A percentile compares a stretch with the other conserved stretches of the same genome.
Evolutionary conservation across 1,139 yeast species (phyloP).

Genomic region (Kurtzmaniella quercitrusa): DNA sequence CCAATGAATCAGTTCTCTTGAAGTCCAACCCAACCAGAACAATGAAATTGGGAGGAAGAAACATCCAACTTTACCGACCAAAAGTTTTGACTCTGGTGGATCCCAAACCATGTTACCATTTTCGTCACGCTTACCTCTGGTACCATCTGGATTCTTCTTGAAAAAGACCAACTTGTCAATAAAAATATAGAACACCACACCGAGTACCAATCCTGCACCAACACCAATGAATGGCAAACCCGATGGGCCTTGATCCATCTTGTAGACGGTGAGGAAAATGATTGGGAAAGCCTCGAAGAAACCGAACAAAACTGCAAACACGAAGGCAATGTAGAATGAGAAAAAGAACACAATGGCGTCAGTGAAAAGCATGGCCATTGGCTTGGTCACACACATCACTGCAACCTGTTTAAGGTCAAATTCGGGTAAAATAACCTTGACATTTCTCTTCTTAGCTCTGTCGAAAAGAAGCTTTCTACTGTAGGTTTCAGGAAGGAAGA

Average conservation of each 20-base stretch:
- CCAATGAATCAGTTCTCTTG: conserved; percentile 67
- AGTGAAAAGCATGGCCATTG: conserved; percentile 57
- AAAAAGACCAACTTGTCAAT: conserved; percentile 47
- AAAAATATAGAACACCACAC: conserved; percentile 46
- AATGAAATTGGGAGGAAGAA: conserved; percentile 61
- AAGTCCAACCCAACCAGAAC: conserved; percentile 84
- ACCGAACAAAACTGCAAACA: conserved; percentile 72
- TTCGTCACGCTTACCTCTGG: conserved; percentile 52
- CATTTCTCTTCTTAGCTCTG: conserved; percentile 58
- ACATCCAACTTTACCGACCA: conserved; percentile 56
- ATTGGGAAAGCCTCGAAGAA: conserved; percentile 77
- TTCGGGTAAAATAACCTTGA: conserved; percentile 36
- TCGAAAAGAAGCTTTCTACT: conserved; percentile 53
- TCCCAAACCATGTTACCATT: conserved; percentile 48
- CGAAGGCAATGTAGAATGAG: conserved; percentile 64
- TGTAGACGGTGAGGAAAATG: conserved; percentile 60
- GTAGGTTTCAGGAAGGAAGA: conserved; percentile 66
- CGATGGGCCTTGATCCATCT: conserved; percentile 54
- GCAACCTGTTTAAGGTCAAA: conserved; percentile 23
- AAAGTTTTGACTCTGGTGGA: conserved; percentile 35
- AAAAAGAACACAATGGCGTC: conserved; percentile 71
- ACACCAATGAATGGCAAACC: conserved; percentile 70
- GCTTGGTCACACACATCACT: conserved; percentile 52
- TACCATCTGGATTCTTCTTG: conserved; percentile 61
- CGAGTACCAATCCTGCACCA: conserved; percentile 58